Evolutionary conservation across 1,139 yeast species (phyloP), one percentile per base, ranked within the genome.

Genomic region (Geotrichum phurueaensis): DNA sequence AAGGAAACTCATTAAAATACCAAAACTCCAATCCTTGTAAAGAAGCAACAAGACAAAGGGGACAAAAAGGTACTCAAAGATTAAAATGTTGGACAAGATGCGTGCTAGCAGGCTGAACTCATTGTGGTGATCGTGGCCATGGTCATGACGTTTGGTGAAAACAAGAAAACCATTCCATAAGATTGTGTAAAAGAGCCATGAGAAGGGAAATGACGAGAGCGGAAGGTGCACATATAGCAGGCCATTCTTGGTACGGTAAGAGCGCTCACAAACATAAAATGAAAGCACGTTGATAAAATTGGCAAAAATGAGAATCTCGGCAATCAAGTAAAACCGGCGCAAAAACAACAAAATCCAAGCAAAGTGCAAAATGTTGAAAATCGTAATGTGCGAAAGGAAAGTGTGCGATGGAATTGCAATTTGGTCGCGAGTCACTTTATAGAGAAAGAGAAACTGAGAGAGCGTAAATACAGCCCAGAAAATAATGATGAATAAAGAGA

Each of bases 111-210:
- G 73, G 5, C 73, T 69, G 6, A 33, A 33, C 10, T 33, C 39
- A 13, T 75, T 68, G 60, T 65, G 60, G 51, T 78, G 73, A 54
- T 78, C 76, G 64, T 81, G 80, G 22, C 39, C 43, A n/a, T 43
- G 50, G 50, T 82, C 78, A 70, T 83, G 85, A 18, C 39, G n/a
- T 0, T 3, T 22, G 15, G 45, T 49, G 67, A 84, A 79, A 72
- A 83, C 75, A 36, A 85, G 86, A 2, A 96, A 92, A 48, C 96
- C 95, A 69, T 87, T 87, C 96, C 96, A 88, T 76, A 88, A 86
- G 51, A 89, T 72, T 31, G 84, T 86, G 70, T 84, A 86, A 64
- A 87, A 72, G 49, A 85, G 75, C 96, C 96, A 89, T 31, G 89
- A 79, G 60, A 87, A 73, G 39, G 96, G 95, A 68, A 87, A 68